Conservation (phyloP, 768 basidiomycete genomes). For the Suillus placidus region DNA sequence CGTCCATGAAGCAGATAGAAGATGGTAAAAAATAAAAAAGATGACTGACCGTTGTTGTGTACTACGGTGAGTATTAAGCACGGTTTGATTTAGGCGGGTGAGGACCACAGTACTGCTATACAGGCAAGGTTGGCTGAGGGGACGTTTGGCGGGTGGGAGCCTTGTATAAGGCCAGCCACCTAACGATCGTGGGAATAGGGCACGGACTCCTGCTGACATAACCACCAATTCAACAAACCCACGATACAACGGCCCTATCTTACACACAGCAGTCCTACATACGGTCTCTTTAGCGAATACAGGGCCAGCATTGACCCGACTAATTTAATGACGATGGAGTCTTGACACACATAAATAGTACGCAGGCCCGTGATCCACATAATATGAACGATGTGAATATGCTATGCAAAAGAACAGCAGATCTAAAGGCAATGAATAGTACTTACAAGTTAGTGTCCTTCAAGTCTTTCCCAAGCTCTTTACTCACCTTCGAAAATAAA, state of each 20-base stretch:
- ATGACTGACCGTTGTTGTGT: conserved; percentile 33
- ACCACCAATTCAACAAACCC: conserved; percentile 35
- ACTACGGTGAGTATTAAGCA: conserved; percentile 28
- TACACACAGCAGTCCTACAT: background rate
- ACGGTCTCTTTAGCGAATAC: conserved; percentile 2
- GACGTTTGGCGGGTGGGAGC: conserved; percentile 41
- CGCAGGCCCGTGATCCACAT: background rate
- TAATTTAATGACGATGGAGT: background rate
- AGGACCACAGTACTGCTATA: conserved; percentile 37
- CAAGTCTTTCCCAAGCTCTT: conserved; percentile 1
- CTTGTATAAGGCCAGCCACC: conserved; percentile 37
- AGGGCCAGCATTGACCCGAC: background rate
- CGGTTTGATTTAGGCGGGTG: conserved; percentile 38
- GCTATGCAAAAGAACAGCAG: background rate
- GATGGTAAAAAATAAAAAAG: conserved; percentile 23
- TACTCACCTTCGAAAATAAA: background rate
- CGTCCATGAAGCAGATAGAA: conserved; percentile 29
- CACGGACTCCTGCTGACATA: conserved; percentile 39
- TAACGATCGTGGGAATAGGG: conserved; percentile 38
- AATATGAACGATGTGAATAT: background rate
- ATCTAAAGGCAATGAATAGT: background rate
- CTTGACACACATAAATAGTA: conserved; percentile 8
- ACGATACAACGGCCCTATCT: conserved; percentile 1
- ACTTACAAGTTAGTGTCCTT: background rate
- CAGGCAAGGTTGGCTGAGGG: conserved; percentile 39